Base-by-base conservation (phyloP, 805 yeast genomes). In the Starmerella bacillaris region DNA sequence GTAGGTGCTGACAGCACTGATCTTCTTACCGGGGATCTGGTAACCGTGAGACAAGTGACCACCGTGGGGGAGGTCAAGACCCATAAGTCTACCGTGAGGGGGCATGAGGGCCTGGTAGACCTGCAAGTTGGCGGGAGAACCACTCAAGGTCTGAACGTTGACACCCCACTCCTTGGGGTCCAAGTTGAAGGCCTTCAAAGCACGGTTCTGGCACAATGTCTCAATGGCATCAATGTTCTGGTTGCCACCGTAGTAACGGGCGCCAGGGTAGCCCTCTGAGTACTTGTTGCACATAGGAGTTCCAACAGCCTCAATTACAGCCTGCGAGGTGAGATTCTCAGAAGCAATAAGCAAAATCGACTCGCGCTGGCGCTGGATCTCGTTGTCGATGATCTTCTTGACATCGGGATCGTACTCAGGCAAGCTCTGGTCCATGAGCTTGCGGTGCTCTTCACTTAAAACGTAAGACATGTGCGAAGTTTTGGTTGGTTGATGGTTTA, bases 191-290 rank as follows among this genome's bases (percentile, higher is more conserved):
- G 95, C 94, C 48, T 77, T 73, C 45, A 89, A 67, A 32, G 98
- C 98, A 63, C 98, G 77, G 53, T 78, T 63, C 65, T 84, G 96
- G 63, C 98, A 89, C 52, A 89, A 64, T 21, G 70, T 58, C 65
- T 89, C 98, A 56, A 84, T 82, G 59, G 78, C 74, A 65, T 89
- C 98, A 47, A 89, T 89, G 62, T 77, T 76, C 68, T 89, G 92
- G 60, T 89, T 89, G 58, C 96, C 96, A 60, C 98, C 98, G 58
- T 89, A 89, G 68, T 89, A 89, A 61, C 98, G 75, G 44, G 92
- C 95, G 47, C 96, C 96, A 41, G 98, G 98, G 64, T 89, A 86
- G 44, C 98, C 98, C 64, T 89, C 98, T 27, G 95, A 83, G 65
- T 89, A 89, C 67, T 89, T 89, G 73, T 89, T 89, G 59, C 79